These are phyloP conservation scores for Patellifolia procumbens DNA, from an alignment of 179 eudicot species.

Conservation along the genomic window DNA sequence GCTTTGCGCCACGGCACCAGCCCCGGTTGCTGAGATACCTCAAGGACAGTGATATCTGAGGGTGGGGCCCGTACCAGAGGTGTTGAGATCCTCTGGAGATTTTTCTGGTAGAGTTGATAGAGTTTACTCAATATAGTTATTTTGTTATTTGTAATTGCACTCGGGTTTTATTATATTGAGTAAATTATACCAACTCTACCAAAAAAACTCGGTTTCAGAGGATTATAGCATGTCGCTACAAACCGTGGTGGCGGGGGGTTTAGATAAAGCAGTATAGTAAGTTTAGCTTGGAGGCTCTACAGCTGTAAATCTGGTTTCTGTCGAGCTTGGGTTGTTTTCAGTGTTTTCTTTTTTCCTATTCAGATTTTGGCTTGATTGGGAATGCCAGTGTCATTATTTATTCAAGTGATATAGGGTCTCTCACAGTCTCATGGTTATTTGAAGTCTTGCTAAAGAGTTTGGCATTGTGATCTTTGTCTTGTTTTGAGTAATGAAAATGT, in stretches of 20 bases:
- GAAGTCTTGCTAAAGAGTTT: background rate
- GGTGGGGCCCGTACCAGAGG: background rate
- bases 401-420: background rate
- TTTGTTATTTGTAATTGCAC: too few relatives aligned
- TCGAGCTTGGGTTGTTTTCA: background rate
- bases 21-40: background rate
- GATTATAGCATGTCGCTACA: background rate
- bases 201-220: too few relatives aligned
- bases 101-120: too few relatives aligned
- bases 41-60: background rate
- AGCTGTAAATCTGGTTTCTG: background rate
- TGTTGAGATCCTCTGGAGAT: too few relatives aligned
- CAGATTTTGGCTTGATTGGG: background rate
- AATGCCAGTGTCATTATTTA: background rate
- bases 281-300: background rate
- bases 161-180: too few relatives aligned
- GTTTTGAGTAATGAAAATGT: background rate
- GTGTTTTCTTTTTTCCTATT: background rate
- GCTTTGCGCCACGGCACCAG: too few relatives aligned
- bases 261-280: background rate
- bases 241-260: background rate
- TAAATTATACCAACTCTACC: too few relatives aligned
- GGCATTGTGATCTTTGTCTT: background rate
- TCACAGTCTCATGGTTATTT: background rate
- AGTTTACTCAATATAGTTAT: too few relatives aligned